These are phyloP conservation scores for Pestalotiopsis sp. DNA, from an alignment of 2,329 filamentous ascomycete species.

Conservation along the genomic window DNA sequence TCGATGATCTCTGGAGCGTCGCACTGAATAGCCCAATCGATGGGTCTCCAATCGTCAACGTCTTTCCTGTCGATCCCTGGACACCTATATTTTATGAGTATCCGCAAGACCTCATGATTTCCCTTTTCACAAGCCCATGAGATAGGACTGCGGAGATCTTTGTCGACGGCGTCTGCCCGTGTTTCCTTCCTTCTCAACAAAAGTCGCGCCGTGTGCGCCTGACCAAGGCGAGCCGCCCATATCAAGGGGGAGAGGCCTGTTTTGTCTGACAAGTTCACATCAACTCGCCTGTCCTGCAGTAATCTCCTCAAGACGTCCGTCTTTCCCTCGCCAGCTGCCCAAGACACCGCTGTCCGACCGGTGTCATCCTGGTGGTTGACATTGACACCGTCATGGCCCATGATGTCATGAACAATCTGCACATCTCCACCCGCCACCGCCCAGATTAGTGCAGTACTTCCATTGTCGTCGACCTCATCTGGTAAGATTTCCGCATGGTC, in stretches of 20 bases:
- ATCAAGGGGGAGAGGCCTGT: constrained; percentile 1
- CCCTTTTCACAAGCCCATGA: constrained; percentile 9
- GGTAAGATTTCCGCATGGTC: background rate
- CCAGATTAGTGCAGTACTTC: constrained; percentile 5
- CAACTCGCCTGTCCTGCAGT: background rate
- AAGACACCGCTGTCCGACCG: constrained; percentile 12
- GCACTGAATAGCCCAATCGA: constrained; percentile 3
- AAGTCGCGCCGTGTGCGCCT: background rate
- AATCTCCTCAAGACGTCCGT: background rate
- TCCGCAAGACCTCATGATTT: background rate
- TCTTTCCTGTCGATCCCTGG: constrained; percentile 2
- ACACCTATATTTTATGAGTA: background rate
- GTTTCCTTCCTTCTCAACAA: background rate
- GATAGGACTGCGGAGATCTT: background rate
- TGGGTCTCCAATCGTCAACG: constrained; percentile 1
- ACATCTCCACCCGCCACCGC: constrained; percentile 6
- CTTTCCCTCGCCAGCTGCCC: constrained; percentile 9
- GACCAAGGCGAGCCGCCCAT: background rate
- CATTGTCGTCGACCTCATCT: background rate
- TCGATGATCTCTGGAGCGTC: constrained; percentile 7
- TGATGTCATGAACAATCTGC: background rate
- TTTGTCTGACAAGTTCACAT: constrained; percentile 2
- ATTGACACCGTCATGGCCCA: background rate
- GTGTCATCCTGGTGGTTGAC: constrained; percentile 11
- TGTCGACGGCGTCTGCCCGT: background rate